phyloP scores from a whole-genome alignment of 148 eudicot genomes.

The Persicaria tinctoria region DNA sequence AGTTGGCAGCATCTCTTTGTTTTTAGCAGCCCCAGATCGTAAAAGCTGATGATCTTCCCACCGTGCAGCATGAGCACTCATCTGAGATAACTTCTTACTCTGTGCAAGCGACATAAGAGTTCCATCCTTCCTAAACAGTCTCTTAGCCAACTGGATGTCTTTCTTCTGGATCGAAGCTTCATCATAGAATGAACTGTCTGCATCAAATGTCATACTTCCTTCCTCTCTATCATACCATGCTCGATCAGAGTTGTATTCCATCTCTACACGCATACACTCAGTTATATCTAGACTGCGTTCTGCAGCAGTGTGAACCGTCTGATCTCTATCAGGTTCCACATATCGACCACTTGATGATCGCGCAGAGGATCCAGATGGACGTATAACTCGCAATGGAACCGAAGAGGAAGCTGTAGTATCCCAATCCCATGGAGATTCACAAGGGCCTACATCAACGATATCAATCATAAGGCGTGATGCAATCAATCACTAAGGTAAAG shows the following conservation, averaged over 20 bases:
- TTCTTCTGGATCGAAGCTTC: slow-evolving; percentile 77
- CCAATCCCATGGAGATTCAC: too few relatives aligned
- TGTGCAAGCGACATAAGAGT: slow-evolving; percentile 88
- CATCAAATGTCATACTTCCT: slow-evolving; percentile 64
- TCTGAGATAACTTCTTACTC: slow-evolving; percentile 84
- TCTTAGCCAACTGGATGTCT: slow-evolving; percentile 74
- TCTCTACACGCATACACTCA: slow-evolving; percentile 83
- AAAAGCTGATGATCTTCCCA: slow-evolving; percentile 96
- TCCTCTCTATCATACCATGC: slow-evolving; percentile 98
- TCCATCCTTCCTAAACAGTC: slow-evolving; percentile 82
- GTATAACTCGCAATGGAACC: too few relatives aligned
- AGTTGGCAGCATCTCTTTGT: slow-evolving; percentile 78
- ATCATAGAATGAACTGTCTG: slow-evolving; percentile 69
- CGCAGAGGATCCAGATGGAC: too few relatives aligned
- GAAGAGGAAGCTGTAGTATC: too few relatives aligned
- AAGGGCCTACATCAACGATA: too few relatives aligned
- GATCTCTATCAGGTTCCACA: slow-evolving; percentile 32
- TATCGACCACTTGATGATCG: background rate
- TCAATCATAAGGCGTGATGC: too few relatives aligned
- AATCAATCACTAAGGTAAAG: too few relatives aligned
- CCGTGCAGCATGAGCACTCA: slow-evolving; percentile 83
- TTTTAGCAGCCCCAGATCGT: slow-evolving; percentile 95
- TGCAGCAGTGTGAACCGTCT: slow-evolving; percentile 12
- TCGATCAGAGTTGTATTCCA: slow-evolving; percentile 92
- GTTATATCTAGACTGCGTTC: slow-evolving; percentile 60